A percentile compares a stretch with the other conserved stretches of the same genome.
phyloP scores from a whole-genome alignment of 2,329 filamentous ascomycete genomes.

The Teratosphaeria epicoccoides region DNA sequence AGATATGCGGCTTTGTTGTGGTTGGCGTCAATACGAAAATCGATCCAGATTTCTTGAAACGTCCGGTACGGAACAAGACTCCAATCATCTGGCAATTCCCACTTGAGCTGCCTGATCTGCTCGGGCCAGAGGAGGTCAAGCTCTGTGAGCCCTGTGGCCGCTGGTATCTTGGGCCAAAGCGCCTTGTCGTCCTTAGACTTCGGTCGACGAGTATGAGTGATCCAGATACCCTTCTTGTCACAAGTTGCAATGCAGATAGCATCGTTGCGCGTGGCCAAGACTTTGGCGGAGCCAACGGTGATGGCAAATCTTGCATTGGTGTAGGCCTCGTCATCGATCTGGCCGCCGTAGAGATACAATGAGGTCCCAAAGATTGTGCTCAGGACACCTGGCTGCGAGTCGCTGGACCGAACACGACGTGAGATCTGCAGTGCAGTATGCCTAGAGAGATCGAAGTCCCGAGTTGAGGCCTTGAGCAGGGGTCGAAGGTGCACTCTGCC shows the following conservation, averaged over 20 bases:
- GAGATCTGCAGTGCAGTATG: conserved; percentile 32
- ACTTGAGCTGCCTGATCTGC: conserved; percentile 10
- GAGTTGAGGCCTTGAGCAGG: conserved; percentile 30
- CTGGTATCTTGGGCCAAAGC: conserved; percentile 35
- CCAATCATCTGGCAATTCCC: conserved; percentile 21
- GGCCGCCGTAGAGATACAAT: conserved; percentile 34
- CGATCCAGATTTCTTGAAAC: conserved; percentile 33
- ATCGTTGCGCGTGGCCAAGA: conserved; percentile 28
- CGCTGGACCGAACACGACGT: conserved; percentile 31
- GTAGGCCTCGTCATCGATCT: conserved; percentile 25
- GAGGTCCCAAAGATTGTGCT: conserved; percentile 28
- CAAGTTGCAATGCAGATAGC: conserved; percentile 29
- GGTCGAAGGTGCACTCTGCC: conserved; percentile 29
- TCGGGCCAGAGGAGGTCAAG: conserved; percentile 24
- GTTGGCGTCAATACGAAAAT: conserved; percentile 23
- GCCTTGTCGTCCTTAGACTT: conserved; percentile 30
- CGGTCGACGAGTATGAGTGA: conserved; percentile 31
- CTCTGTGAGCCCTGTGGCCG: conserved; percentile 26
- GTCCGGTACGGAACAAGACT: conserved; percentile 21
- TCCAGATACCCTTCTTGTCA: conserved; percentile 33
- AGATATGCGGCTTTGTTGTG: conserved; percentile 28
- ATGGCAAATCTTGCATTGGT: neutral
- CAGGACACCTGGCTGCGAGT: conserved; percentile 34
- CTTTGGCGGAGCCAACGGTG: conserved; percentile 11
- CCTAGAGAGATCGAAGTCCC: conserved; percentile 27